phyloP scores from a whole-genome alignment of 2,329 filamentous ascomycete species.

The Sporothrix pseudoabietina region DNA sequence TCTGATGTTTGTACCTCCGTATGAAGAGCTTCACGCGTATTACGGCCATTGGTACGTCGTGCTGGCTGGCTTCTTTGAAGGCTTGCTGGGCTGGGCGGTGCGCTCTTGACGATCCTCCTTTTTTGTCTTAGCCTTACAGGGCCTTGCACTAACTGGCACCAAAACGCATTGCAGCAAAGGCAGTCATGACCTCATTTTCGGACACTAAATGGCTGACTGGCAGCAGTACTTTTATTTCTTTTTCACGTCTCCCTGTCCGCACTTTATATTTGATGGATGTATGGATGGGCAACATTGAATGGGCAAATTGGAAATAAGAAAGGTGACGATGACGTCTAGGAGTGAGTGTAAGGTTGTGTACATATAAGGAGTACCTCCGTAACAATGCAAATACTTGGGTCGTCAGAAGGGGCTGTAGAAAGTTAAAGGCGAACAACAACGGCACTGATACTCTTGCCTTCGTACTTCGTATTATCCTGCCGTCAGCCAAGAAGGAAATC shows the following conservation, averaged over 20 bases:
- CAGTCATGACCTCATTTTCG: conserved; percentile 12
- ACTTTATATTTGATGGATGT: no score
- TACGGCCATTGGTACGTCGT: not conserved
- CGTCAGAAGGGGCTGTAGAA: not conserved
- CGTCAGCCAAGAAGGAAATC: not conserved
- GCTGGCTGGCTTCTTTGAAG: not conserved
- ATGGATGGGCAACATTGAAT: no score
- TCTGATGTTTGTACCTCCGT: not conserved
- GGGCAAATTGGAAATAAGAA: no score
- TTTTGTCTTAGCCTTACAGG: not conserved
- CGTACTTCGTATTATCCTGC: not conserved
- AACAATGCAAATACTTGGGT: no score
- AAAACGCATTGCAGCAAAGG: not conserved
- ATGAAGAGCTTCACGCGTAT: not conserved
- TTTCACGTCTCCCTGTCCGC: no score
- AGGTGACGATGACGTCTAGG: no score
- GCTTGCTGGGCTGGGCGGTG: not conserved
- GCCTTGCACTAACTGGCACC: not conserved
- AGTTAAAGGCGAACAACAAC: not conserved
- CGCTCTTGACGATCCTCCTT: not conserved
- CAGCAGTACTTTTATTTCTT: not conserved
- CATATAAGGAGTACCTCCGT: no score
- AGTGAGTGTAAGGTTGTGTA: no score
- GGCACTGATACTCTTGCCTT: not conserved
- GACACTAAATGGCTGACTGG: conserved; percentile 12